Evolutionary conservation across 164 flowering plant genomes (phyloP).

Genomic region (Macadamia integrifolia): DNA sequence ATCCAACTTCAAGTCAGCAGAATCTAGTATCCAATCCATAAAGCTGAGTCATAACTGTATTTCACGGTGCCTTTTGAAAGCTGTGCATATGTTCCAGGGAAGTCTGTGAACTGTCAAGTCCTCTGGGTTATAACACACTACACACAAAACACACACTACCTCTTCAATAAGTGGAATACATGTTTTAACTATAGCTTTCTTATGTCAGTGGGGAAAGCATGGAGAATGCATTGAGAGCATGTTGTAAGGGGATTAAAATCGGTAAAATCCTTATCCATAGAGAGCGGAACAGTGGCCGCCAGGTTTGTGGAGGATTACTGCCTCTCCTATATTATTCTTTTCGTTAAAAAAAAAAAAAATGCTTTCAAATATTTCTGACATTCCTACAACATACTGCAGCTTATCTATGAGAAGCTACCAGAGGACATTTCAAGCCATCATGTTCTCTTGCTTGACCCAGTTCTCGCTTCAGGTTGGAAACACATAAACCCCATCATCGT

Average conservation of each 20-base stretch:
- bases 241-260: conserved; percentile 86
- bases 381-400: conserved; percentile 32
- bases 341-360: background rate
- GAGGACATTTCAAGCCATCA: conserved; percentile 64
- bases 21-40: no score
- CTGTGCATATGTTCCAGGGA: no score
- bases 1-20: no score
- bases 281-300: conserved; percentile 46
- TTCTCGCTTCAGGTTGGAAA: conserved; percentile 72
- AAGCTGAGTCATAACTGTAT: no score
- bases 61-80: no score
- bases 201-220: conserved; percentile 79
- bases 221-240: conserved; percentile 88
- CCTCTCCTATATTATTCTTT: background rate
- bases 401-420: conserved; percentile 82
- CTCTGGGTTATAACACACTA: no score
- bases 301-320: conserved; percentile 33
- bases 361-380: conserved; percentile 4
- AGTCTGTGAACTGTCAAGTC: no score
- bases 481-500: background rate
- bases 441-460: conserved; percentile 71
- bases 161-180: no score
- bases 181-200: conserved; percentile 8
- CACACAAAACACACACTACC: no score
- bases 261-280: conserved; percentile 81